Base-by-base conservation (phyloP, 2,329 filamentous ascomycete species). In the Aquanectria penicillioides region DNA sequence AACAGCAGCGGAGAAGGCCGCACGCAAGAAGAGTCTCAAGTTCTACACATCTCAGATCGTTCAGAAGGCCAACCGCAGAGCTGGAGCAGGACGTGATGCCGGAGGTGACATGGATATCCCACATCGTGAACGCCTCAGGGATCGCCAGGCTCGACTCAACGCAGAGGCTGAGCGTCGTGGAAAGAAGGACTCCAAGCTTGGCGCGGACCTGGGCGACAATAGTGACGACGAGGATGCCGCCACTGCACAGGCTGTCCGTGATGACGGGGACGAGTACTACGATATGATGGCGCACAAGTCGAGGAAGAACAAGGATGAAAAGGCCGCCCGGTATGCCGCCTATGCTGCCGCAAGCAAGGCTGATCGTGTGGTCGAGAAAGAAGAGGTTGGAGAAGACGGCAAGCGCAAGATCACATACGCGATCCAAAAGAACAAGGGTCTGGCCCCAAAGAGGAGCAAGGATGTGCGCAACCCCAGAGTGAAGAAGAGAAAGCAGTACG, bases 41-140 rank as follows among this genome's bases (percentile, higher is more conserved):
- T 99, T 99, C 83, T 99, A 99, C 84, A 98, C 96, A 3, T 97
- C 94, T 3, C 95, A 99, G 74, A 95, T 99, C 65, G 90, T 92
- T 23, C 94, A 98, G 75, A 98, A 97, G 78, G 88, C 92, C 55
- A 97, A 93, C 79, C 94, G 92, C 74, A 92, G 92, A 53, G 87
- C 88, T 6, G 87, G 83, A 26, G 90, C 89, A 33, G 89, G 90
- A 36, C 86, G 88, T 61, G 88, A 91, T 57, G 86, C 89, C 1
- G 92, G 92, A 65, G 92, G 92, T 67, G 92, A 96, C 72, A 83
- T 86, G 66, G 92, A 96, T 75, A 85, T 96, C 49, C 95, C 95
- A 3, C 89, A 97, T 75, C 88, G 94, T 55, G 95, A 99, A 77
- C 89, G 95, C 50, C 82, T 97, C 36, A 88, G 86, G 70, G 96